Conservation (phyloP, 495 filamentous ascomycete species). For the Lentithecium fluviatile region DNA sequence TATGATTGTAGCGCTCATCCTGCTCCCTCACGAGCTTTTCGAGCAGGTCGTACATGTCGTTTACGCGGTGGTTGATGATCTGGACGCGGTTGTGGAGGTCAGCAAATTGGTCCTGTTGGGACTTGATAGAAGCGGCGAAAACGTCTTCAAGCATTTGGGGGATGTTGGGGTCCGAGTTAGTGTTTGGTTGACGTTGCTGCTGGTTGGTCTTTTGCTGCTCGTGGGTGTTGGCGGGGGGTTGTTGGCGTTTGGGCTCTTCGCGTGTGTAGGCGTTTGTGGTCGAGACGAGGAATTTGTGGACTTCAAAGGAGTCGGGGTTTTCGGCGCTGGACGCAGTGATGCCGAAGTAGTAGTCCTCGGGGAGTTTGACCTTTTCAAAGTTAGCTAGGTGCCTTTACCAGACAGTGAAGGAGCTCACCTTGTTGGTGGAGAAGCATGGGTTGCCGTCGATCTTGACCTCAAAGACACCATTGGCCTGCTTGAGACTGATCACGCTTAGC, state of each 20-base stretch:
- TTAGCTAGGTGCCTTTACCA: not conserved
- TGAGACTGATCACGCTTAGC: constrained; percentile 71
- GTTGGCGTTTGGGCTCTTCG: constrained; percentile 30
- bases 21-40: constrained; percentile 59
- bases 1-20: constrained; percentile 52
- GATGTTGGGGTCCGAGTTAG: constrained; percentile 20
- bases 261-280: constrained; percentile 37
- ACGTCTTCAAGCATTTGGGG: constrained; percentile 42
- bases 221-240: constrained; percentile 43
- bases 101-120: constrained; percentile 62
- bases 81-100: constrained; percentile 82
- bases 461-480: constrained; percentile 62
- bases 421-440: constrained; percentile 78
- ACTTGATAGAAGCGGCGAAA: constrained; percentile 51
- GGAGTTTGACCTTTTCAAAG: constrained; percentile 60
- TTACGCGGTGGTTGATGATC: constrained; percentile 67
- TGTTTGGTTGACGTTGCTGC: constrained; percentile 41
- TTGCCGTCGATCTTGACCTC: constrained; percentile 78
- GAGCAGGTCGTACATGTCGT: constrained; percentile 65
- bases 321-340: constrained; percentile 85
- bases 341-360: constrained; percentile 80
- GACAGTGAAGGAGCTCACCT: constrained; percentile 47
- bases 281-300: constrained; percentile 77
- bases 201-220: constrained; percentile 38
- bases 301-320: constrained; percentile 88